These are phyloP conservation scores for Boletus reticulatus DNA, from an alignment of 768 basidiomycete species.

Conservation along the genomic window DNA sequence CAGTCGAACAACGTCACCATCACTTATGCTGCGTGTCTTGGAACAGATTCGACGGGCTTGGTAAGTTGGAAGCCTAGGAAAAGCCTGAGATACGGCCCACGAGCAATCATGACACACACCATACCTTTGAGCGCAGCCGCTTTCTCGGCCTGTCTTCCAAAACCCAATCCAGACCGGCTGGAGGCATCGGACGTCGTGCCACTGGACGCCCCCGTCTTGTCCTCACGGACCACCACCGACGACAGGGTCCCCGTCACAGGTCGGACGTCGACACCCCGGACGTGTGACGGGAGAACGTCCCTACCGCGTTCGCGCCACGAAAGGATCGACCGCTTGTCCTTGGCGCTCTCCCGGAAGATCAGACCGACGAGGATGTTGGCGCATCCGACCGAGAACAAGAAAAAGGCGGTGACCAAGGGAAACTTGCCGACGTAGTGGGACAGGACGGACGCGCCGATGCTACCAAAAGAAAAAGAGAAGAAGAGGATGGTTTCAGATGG, in stretches of 20 bases:
- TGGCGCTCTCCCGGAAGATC: conserved; percentile 70
- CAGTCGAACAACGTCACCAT: background rate
- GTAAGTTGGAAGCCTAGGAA: conserved; percentile 53
- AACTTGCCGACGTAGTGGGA: conserved; percentile 75
- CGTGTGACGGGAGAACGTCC: conserved; percentile 51
- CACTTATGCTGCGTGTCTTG: conserved; percentile 38
- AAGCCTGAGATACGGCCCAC: too few species aligned
- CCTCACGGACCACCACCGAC: conserved; percentile 7
- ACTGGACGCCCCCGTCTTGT: conserved; percentile 5
- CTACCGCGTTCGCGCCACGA: conserved; percentile 61
- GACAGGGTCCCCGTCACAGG: conserved; percentile 15
- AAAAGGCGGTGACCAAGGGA: conserved; percentile 82
- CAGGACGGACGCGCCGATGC: too few species aligned
- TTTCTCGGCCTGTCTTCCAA: conserved; percentile 81
- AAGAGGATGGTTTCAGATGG: conserved; percentile 52
- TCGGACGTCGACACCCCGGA: conserved; percentile 22
- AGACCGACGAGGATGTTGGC: conserved; percentile 80
- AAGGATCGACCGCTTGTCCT: conserved; percentile 62
- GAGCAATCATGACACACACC: background rate
- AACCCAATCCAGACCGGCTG: conserved; percentile 57
- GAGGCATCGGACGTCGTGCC: conserved; percentile 18
- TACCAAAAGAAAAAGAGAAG: background rate
- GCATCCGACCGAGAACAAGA: conserved; percentile 81
- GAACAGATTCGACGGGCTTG: conserved; percentile 55
- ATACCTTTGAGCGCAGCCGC: conserved; percentile 63